Evolutionary conservation across 305 asterid genomes (phyloP).

Genomic region (Fraxinus sp.): DNA sequence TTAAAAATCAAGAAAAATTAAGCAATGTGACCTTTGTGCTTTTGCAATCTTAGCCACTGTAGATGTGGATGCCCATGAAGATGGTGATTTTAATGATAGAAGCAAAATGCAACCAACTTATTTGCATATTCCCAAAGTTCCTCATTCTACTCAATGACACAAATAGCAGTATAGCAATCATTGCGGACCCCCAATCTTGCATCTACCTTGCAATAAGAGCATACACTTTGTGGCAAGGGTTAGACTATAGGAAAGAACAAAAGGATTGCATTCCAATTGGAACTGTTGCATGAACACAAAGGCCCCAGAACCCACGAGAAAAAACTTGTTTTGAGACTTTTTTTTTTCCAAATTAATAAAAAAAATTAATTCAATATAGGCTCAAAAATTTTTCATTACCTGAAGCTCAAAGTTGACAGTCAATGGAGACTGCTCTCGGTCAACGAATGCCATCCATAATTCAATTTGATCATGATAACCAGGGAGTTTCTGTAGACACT

Average conservation of each 20-base stretch:
- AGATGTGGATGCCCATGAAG: background rate
- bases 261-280: background rate
- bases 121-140: background rate
- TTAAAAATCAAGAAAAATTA: background rate
- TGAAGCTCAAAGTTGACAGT: background rate
- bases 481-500: background rate
- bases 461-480: background rate
- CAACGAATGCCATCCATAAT: background rate
- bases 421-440: background rate
- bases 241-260: background rate
- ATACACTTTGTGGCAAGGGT: background rate
- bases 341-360: background rate
- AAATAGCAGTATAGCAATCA: background rate
- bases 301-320: background rate
- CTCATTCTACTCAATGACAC: background rate
- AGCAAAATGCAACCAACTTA: background rate
- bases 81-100: background rate
- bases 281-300: background rate
- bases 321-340: background rate
- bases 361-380: background rate
- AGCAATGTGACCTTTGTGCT: background rate
- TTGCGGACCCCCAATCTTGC: background rate
- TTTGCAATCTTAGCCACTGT: background rate
- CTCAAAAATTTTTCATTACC: background rate
- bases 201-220: background rate